Evolutionary conservation across 345 rosid species (phyloP), one percentile per base, ranked within the genome.

Genomic region (Turritis glabra): DNA sequence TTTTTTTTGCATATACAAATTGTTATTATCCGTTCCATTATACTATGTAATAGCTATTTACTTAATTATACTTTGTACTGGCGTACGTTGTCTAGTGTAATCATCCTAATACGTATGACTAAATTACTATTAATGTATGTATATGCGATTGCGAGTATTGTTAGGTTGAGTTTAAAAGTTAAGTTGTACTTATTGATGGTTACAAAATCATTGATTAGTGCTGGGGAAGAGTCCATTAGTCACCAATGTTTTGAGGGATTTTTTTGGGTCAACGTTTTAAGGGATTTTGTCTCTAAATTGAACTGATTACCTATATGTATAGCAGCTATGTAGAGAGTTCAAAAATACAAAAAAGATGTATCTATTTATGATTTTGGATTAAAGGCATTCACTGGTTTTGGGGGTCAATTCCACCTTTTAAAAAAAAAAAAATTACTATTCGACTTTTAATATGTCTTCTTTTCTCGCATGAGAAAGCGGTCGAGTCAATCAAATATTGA

Each of bases 401-500:
- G 48, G 18, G 47, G 64, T 59, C 64, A 37, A 21, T 13, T 37
- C 44, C 6, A 4, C n/a, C 8, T n/a, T n/a, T n/a, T n/a, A n/a
- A n/a, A n/a, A n/a, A n/a, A n/a, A n/a, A n/a, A n/a, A n/a, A n/a
- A n/a, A n/a, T n/a, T n/a, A 40, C 22, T 52, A 19, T 51, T 38
- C 53, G 17, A 64, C 19, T 43, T 40, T 72, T 37, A 35, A 43
- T 17, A 35, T 56, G 46, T 29, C 52, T 60, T 46, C 43, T 65
- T 44, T 74, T 64, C 64, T 56, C 65, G 72, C 78, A 66, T 65
- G 72, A 74, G 47, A 53, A 13, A 54, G 26, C 44, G 47, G 77
- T 64, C 64, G 64, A 73, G 21, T 65, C 72, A 66, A 46, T 74
- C 78, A 56, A 54, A 25, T 74, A 64, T 26, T 47, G 17, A 26